Percentiles rank a stretch among this genome's conserved stretches.
These are phyloP conservation scores for Iris pallida DNA, from an alignment of 116 monocot genomes.

Conservation along the genomic window DNA sequence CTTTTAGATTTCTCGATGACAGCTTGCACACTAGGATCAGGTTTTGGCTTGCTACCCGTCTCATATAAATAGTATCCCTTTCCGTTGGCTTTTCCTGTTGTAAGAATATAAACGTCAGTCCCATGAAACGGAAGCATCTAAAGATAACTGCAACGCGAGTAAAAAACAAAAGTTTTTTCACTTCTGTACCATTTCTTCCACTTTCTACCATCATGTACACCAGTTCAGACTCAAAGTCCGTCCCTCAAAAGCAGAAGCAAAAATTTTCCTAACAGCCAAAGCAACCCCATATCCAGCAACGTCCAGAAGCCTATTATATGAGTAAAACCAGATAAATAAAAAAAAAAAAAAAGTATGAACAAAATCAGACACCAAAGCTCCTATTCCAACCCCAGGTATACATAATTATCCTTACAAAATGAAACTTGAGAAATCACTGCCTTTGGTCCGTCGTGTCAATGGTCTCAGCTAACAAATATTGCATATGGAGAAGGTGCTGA, in stretches of 20 bases:
- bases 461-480: no score
- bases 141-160: neutral
- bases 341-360: no score
- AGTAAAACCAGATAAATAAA: no score
- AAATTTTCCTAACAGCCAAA: slow-evolving; percentile 60
- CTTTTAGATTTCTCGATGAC: slow-evolving; percentile 76
- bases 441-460: no score
- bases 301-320: slow-evolving; percentile 59
- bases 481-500: no score
- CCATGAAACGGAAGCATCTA: neutral
- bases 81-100: slow-evolving; percentile 80
- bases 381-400: no score
- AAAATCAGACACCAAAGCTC: no score
- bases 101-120: neutral
- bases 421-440: no score
- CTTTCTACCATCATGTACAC: slow-evolving; percentile 58
- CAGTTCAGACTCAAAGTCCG: slow-evolving; percentile 44
- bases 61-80: slow-evolving; percentile 90
- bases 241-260: slow-evolving; percentile 50
- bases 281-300: slow-evolving; percentile 93
- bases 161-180: no score
- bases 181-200: slow-evolving; percentile 63
- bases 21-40: slow-evolving; percentile 62
- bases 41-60: slow-evolving; percentile 80
- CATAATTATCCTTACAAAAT: no score